These are phyloP conservation scores for Jasminum sambac DNA, from an alignment of 257 asterid genomes.

Conservation along the genomic window DNA sequence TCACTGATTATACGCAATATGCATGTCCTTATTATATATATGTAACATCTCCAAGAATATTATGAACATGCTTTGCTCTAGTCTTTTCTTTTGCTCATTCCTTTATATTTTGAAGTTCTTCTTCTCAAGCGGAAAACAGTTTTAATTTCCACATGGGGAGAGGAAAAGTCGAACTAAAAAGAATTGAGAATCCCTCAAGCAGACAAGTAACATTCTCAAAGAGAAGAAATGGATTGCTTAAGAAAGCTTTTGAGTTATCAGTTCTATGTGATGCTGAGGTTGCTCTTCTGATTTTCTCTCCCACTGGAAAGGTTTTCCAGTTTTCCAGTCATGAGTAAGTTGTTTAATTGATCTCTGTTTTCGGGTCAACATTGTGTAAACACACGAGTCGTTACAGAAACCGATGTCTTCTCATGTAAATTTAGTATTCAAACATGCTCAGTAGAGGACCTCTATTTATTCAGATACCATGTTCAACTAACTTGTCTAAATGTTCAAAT, in stretches of 20 bases:
- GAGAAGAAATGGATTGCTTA: conserved; percentile 51
- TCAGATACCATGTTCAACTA: background rate
- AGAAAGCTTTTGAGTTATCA: conserved; percentile 52
- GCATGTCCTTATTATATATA: conserved; percentile 24
- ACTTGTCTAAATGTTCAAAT: background rate
- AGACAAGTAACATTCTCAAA: conserved; percentile 56
- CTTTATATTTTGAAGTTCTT: background rate
- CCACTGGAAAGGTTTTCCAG: conserved; percentile 48
- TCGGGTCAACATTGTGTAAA: background rate
- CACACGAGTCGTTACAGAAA: background rate
- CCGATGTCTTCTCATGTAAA: background rate
- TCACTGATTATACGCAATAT: conserved; percentile 12
- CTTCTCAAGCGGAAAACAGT: background rate
- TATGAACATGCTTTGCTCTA: conserved; percentile 24
- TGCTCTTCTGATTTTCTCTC: conserved; percentile 45
- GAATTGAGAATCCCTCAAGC: conserved; percentile 49
- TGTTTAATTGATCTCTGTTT: background rate
- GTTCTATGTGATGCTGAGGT: conserved; percentile 50
- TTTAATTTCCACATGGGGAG: conserved; percentile 45
- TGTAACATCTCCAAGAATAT: conserved; percentile 8
- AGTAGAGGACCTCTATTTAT: background rate
- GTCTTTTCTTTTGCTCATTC: conserved; percentile 17
- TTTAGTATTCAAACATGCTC: background rate
- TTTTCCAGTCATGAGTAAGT: conserved; percentile 52
- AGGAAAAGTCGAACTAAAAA: conserved; percentile 60